These are phyloP conservation scores for Rasamsonia emersonii DNA, from an alignment of 2,329 filamentous ascomycete genomes.

Conservation along the genomic window DNA sequence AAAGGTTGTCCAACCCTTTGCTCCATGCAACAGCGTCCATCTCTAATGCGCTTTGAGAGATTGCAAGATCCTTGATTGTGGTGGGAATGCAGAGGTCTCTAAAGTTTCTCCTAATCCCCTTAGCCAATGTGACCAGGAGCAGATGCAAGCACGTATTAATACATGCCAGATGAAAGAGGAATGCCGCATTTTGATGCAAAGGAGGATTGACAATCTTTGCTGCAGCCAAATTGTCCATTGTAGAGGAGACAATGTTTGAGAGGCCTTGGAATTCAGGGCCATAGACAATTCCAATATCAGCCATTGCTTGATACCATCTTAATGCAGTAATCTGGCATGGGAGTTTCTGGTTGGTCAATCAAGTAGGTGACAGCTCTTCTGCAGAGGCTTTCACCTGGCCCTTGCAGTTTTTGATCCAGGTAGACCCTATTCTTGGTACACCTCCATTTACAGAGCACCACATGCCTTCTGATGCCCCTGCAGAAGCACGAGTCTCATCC, in stretches of 20 bases:
- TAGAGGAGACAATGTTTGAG: background rate
- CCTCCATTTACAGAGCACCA: too few species aligned
- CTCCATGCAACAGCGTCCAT: too few species aligned
- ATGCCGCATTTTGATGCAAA: background rate
- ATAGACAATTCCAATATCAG: constrained; percentile 1
- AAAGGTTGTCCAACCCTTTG: background rate
- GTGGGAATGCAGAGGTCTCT: background rate
- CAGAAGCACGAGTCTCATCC: too few species aligned
- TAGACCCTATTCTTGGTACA: too few species aligned
- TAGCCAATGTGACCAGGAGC: background rate
- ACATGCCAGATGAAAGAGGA: background rate
- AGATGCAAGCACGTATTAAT: background rate
- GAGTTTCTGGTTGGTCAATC: too few species aligned
- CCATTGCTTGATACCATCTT: constrained; percentile 12
- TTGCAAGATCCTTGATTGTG: background rate
- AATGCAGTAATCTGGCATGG: constrained; percentile 5
- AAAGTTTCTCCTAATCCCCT: too few species aligned
- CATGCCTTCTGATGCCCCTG: too few species aligned
- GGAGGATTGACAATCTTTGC: background rate
- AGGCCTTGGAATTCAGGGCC: background rate
- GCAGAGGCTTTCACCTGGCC: too few species aligned
- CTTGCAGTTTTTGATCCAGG: too few species aligned
- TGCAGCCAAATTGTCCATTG: background rate
- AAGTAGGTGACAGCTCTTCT: too few species aligned
- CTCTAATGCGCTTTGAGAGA: background rate